phyloP scores from a whole-genome alignment of 176 grass and related monocot genomes.

The Carex littledalei region DNA sequence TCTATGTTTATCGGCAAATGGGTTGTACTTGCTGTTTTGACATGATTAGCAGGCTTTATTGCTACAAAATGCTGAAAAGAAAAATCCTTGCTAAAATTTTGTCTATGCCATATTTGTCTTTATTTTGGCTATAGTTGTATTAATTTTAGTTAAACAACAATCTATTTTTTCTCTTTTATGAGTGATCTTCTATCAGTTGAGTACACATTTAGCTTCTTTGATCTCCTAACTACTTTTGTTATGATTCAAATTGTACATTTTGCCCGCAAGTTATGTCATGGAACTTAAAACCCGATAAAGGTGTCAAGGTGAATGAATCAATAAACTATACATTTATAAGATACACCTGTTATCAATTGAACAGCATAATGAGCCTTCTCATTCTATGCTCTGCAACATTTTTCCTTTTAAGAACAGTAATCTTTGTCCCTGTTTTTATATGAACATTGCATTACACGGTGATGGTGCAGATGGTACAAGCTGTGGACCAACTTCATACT shows the following conservation, averaged over 20 bases:
- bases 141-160: neutral
- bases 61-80: neutral
- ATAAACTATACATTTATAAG: neutral
- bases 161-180: neutral
- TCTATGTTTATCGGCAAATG: neutral
- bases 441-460: neutral
- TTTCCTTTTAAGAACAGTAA: neutral
- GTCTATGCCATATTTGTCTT: neutral
- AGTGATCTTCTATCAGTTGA: neutral
- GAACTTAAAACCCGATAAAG: neutral
- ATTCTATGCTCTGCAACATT: neutral
- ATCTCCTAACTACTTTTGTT: neutral
- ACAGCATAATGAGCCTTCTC: neutral
- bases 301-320: neutral
- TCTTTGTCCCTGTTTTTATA: neutral
- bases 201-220: neutral
- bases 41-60: neutral
- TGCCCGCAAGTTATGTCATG: neutral
- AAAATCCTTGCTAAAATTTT: neutral
- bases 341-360: neutral
- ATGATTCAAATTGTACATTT: neutral
- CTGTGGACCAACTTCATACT: conserved; percentile 82
- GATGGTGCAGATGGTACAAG: conserved; percentile 50
- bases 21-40: neutral
- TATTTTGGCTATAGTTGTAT: neutral